A percentile compares a stretch with the other conserved stretches of the same genome.
These are phyloP conservation scores for Trametes cingulata DNA, from an alignment of 768 basidiomycete species.

Conservation along the genomic window DNA sequence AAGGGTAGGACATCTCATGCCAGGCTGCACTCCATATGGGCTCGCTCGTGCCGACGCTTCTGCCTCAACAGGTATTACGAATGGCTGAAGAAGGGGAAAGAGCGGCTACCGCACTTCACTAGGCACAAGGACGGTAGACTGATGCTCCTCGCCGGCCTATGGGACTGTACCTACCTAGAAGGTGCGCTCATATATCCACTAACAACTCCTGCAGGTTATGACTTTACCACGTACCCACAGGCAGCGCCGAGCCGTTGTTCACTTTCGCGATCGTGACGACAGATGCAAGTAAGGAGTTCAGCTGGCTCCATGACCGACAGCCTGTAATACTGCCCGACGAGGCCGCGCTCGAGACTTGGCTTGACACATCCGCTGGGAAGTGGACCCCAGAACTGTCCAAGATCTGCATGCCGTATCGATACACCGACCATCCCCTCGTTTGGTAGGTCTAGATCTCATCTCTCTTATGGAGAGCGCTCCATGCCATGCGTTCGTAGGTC, in stretches of 20 bases:
- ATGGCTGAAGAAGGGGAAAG: constrained; percentile 85
- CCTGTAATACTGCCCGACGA: constrained; percentile 73
- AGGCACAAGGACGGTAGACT: constrained; percentile 62
- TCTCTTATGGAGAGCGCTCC: background rate
- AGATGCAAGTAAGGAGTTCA: constrained; percentile 61
- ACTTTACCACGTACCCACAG: constrained; percentile 34
- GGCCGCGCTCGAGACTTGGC: constrained; percentile 69
- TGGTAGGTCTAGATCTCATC: constrained; percentile 50
- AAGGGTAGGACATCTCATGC: constrained; percentile 52
- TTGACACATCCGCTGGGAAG: constrained; percentile 67
- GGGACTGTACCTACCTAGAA: constrained; percentile 70
- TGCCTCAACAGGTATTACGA: constrained; percentile 75
- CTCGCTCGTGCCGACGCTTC: too few relatives aligned
- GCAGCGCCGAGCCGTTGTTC: constrained; percentile 58
- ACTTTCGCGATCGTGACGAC: constrained; percentile 94
- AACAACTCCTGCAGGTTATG: background rate
- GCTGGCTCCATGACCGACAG: constrained; percentile 91
- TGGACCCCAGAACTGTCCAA: constrained; percentile 66
- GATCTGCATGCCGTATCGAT: constrained; percentile 62
- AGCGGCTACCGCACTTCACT: constrained; percentile 80
- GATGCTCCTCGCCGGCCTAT: constrained; percentile 88
- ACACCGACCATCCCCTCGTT: constrained; percentile 52
- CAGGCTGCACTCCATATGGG: background rate
- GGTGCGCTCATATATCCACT: constrained; percentile 39
- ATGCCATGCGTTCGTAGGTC: background rate